Conservation (phyloP, 352 stramenopile species). For the Pilasporangium apinafurcum region DNA sequence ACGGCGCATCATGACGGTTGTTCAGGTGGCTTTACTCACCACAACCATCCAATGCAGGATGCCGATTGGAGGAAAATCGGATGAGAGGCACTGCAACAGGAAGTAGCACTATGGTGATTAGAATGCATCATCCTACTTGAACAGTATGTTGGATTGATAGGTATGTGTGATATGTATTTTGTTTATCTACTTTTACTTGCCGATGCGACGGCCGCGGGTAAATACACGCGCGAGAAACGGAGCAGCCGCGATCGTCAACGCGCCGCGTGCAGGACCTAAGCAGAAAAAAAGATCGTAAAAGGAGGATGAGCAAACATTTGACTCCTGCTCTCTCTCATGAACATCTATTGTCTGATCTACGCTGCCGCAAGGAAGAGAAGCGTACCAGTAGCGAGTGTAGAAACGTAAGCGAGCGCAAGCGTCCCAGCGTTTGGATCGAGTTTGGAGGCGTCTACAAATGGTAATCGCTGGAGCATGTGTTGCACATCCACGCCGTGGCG, state of each 20-base stretch:
- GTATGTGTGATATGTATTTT: not conserved
- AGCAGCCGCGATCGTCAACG: constrained; percentile 64
- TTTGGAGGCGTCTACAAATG: constrained; percentile 65
- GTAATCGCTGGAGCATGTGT: constrained; percentile 39
- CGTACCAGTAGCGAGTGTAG: constrained; percentile 76
- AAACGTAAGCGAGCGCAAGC: constrained; percentile 89
- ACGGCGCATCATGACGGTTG: constrained; percentile 7
- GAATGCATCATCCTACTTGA: too few species aligned
- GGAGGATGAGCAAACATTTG: not conserved
- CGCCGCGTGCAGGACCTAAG: constrained; percentile 52
- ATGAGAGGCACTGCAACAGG: constrained; percentile 1
- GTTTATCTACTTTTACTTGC: constrained; percentile 9
- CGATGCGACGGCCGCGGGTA: constrained; percentile 15
- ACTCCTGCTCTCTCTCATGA: not conserved
- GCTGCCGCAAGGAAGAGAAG: too few species aligned
- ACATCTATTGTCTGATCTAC: too few species aligned
- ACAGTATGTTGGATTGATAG: too few species aligned
- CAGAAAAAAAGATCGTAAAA: not conserved
- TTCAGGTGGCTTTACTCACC: constrained; percentile 3
- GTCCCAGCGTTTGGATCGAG: constrained; percentile 64
- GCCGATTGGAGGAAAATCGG: not conserved
- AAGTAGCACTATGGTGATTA: too few species aligned
- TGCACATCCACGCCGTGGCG: constrained; percentile 61
- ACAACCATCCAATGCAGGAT: not conserved
- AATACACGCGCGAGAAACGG: constrained; percentile 69